phyloP scores from a whole-genome alignment of 352 stramenopile species.

The Phytopythium delawarense region DNA sequence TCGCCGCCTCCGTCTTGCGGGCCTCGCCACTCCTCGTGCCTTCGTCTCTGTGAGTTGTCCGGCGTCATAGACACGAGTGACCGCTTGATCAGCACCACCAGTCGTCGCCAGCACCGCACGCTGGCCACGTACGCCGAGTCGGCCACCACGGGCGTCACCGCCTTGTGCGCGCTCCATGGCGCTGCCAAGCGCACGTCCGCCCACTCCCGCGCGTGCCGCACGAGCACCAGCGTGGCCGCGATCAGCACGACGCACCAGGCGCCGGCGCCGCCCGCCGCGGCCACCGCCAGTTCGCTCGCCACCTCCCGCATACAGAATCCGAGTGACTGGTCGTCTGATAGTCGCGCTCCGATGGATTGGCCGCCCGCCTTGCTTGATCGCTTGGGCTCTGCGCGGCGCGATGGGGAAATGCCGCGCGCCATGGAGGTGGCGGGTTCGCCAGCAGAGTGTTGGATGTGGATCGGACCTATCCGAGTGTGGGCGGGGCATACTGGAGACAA shows the following conservation, averaged over 20 bases:
- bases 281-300: constrained; percentile 8
- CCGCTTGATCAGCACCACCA: not conserved
- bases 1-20: constrained; percentile 26
- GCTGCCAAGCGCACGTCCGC: not conserved
- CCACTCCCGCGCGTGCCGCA: constrained; percentile 6
- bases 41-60: not conserved
- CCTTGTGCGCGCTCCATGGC: not conserved
- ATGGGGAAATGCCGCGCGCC: not conserved
- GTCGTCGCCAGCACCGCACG: not conserved
- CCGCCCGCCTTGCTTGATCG: not conserved
- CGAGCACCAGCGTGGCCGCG: constrained; percentile 14
- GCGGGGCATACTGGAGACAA: constrained; percentile 6
- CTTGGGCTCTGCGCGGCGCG: constrained; percentile 7
- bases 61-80: constrained; percentile 1
- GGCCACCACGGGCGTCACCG: not conserved
- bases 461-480: not conserved
- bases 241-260: constrained; percentile 25
- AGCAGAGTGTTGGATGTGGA: not conserved
- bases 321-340: no score
- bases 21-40: not conserved
- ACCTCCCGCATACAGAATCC: not conserved
- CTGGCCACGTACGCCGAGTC: not conserved
- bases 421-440: not conserved
- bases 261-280: constrained; percentile 12
- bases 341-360: no score